Evolutionary conservation across 2,329 filamentous ascomycete genomes (phyloP).

Genomic region (Spiromastix sp.): DNA sequence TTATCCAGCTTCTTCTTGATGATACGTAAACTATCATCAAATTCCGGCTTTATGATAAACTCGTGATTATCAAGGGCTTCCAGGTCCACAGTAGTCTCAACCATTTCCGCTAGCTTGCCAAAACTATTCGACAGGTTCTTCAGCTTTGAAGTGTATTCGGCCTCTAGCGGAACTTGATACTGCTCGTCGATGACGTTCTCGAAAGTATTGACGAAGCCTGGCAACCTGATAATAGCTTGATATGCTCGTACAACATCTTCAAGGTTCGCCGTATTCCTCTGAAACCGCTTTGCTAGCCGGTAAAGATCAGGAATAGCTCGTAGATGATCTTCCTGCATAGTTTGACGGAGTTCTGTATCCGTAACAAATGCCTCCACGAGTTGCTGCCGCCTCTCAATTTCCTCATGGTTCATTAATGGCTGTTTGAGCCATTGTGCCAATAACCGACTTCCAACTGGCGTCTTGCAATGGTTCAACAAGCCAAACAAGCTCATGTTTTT

Average conservation of each 20-base stretch:
- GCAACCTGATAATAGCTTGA: conserved; percentile 84
- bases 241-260: conserved; percentile 95
- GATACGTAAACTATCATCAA: conserved; percentile 77
- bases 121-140: conserved; percentile 66
- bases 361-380: conserved; percentile 90
- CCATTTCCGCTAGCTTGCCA: conserved; percentile 88
- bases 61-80: conserved; percentile 94
- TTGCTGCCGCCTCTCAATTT: conserved; percentile 86
- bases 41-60: conserved; percentile 98
- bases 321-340: conserved; percentile 92
- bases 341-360: conserved; percentile 87
- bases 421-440: conserved; percentile 97
- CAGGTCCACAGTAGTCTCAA: conserved; percentile 93
- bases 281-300: conserved; percentile 86
- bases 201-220: conserved; percentile 78
- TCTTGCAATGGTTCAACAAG: conserved; percentile 94
- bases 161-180: conserved; percentile 78
- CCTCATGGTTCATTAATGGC: conserved; percentile 79
- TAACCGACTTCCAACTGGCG: conserved; percentile 78
- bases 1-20: conserved; percentile 87
- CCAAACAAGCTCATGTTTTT: conserved; percentile 97
- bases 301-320: conserved; percentile 90
- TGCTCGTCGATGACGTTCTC: conserved; percentile 93
- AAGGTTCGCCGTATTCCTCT: conserved; percentile 78
- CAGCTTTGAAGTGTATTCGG: conserved; percentile 77